phyloP scores from a whole-genome alignment of 1,284 basidiomycete species.

The Rhodotorula sp. region DNA sequence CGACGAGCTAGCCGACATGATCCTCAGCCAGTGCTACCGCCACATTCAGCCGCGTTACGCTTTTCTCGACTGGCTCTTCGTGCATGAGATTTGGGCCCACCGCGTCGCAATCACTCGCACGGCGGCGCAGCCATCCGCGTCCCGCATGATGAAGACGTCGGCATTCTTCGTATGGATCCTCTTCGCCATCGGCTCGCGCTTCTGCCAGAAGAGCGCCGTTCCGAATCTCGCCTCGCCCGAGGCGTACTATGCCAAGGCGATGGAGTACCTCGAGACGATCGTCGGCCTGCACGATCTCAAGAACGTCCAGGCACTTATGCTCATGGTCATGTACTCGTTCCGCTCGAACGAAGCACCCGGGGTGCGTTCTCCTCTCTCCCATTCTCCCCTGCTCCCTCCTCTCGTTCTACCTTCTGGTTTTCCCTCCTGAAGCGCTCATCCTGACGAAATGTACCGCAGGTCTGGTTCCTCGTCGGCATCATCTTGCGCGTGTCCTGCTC shows the following conservation, averaged over 20 bases:
- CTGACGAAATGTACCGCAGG: background rate
- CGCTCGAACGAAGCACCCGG: background rate
- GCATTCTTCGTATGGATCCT: constrained; percentile 37
- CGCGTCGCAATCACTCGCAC: constrained; percentile 16
- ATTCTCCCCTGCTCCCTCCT: background rate
- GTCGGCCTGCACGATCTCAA: constrained; percentile 35
- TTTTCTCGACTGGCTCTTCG: constrained; percentile 33
- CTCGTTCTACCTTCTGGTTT: too few species aligned
- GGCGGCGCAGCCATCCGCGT: constrained; percentile 1
- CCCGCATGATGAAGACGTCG: background rate
- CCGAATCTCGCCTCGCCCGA: constrained; percentile 29
- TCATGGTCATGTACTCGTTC: constrained; percentile 29
- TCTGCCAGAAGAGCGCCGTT: constrained; percentile 10
- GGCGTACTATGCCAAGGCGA: constrained; percentile 37
- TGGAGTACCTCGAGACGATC: constrained; percentile 39
- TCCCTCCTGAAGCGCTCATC: too few species aligned
- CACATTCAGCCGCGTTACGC: constrained; percentile 26
- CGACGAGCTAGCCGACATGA: constrained; percentile 19
- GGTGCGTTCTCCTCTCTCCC: background rate
- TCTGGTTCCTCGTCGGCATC: constrained; percentile 37
- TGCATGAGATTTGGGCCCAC: constrained; percentile 26
- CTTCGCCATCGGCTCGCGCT: constrained; percentile 31
- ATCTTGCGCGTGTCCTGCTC: constrained; percentile 29
- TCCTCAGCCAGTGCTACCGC: constrained; percentile 6
- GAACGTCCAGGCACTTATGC: constrained; percentile 33